Evolutionary conservation across 1,284 basidiomycete species (phyloP), one percentile per base, ranked within the genome.

Genomic region (Ustilago nuda): DNA sequence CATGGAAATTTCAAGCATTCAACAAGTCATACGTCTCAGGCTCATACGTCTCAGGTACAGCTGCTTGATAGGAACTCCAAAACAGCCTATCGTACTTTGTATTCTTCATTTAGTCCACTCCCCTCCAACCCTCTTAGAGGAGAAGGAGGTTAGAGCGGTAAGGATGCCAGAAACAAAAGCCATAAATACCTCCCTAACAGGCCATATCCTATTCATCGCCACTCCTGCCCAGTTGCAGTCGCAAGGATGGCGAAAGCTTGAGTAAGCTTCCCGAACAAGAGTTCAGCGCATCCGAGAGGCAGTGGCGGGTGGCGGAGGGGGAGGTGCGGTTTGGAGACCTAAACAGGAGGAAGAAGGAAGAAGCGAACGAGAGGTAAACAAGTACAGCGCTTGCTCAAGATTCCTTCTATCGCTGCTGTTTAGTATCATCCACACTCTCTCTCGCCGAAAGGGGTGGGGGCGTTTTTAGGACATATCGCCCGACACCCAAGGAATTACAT

Each of bases 151-250:
- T 9, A 45, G 43, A 17, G 59, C 43, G 4, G 17, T 43, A 4
- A n/a, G 70, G 3, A 73, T 73, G 61, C 54, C 71, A 3, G 71
- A 73, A 36, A 73, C 71, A 2, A 55, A 68, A 0, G 61, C 71
- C n/a, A 73, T 73, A 65, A 73, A 73, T 32, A 67, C 71, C 13
- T 61, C 60, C 39, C 39, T 73, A 11, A 73, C 72, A 0, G 65
- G 62, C 1, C 65, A 68, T 15, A 74, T 66, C 2, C 19, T 74
- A 2, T 67, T 75, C 43, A 75, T 75, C 61, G 72, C 72, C 41
- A 70, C 72, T 6, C 63, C 61, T 19, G 19, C 19, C 19, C 19
- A 19, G 19, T 19, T 19, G 19, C 19, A 19, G 19, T 19, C 19
- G 19, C 19, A 19, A 19, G 19, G 19, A 19, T 19, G 19, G 19